Evolutionary conservation across 1,284 basidiomycete genomes (phyloP).

Genomic region (Tremellales sp.): DNA sequence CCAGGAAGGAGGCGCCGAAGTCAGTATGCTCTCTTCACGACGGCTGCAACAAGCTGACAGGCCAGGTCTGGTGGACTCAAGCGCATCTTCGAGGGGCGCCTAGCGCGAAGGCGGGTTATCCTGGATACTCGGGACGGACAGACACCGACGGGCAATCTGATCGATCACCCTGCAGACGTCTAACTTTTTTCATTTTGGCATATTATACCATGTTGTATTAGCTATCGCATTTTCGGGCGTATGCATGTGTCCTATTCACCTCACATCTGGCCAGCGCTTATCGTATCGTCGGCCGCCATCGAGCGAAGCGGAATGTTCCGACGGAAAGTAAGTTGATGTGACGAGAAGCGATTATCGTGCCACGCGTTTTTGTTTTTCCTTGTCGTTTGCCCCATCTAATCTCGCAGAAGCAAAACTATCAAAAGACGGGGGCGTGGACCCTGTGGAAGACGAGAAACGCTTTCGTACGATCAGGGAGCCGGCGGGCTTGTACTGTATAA

Average conservation of each 20-base stretch:
- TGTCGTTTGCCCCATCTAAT: no score
- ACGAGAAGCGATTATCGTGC: background rate
- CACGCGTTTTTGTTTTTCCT: no score
- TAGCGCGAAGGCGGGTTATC: conserved; percentile 23
- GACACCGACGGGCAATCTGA: background rate
- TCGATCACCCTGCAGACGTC: conserved; percentile 1
- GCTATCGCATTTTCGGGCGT: no score
- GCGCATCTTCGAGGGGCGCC: conserved; percentile 38
- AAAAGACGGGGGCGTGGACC: no score
- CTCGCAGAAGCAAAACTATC: no score
- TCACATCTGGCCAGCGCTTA: no score
- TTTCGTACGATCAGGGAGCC: no score
- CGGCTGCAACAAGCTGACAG: conserved; percentile 2
- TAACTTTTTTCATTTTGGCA: no score
- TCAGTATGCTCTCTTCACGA: background rate
- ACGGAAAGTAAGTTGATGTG: background rate
- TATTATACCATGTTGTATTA: no score
- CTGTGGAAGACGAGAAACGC: no score
- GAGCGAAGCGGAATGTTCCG: background rate
- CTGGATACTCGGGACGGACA: conserved; percentile 8
- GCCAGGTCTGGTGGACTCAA: conserved; percentile 21
- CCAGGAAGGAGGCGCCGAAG: conserved; percentile 14
- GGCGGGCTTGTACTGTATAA: no score
- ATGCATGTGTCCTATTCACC: no score
- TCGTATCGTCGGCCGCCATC: background rate